Evolutionary conservation across 805 yeast genomes (phyloP).

Genomic region (Starmerella roubikii): DNA sequence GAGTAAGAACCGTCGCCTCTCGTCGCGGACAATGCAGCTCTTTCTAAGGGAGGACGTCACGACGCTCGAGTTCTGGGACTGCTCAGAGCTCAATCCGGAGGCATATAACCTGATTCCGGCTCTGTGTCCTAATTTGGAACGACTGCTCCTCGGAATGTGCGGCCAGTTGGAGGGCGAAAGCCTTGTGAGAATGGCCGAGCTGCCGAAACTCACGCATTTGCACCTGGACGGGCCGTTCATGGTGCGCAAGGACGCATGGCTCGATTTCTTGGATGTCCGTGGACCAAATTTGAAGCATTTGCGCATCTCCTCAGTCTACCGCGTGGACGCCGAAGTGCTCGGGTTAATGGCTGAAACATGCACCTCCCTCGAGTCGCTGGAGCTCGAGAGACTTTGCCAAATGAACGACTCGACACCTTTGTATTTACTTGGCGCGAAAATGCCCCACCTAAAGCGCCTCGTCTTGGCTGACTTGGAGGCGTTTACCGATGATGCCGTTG

Average conservation of each 20-base stretch:
- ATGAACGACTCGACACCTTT: conserved; percentile 43
- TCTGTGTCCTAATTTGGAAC: conserved; percentile 58
- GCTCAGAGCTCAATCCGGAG: conserved; percentile 60
- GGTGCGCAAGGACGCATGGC: conserved; percentile 67
- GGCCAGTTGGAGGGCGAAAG: conserved; percentile 79
- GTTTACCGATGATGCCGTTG: conserved; percentile 53
- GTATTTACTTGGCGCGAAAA: conserved; percentile 41
- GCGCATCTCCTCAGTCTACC: conserved; percentile 66
- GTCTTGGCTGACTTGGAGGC: conserved; percentile 65
- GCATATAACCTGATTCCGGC: conserved; percentile 60
- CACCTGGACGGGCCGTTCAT: conserved; percentile 84
- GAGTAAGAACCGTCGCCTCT: conserved; percentile 68
- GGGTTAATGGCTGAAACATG: conserved; percentile 48
- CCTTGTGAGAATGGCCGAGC: conserved; percentile 45
- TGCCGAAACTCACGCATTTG: conserved; percentile 40
- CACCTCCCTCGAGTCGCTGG: conserved; percentile 39
- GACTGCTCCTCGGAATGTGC: conserved; percentile 71
- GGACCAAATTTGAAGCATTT: conserved; percentile 45
- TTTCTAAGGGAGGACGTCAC: conserved; percentile 51
- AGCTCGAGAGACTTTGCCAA: conserved; percentile 61
- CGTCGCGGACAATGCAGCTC: conserved; percentile 55
- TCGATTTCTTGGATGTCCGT: conserved; percentile 46
- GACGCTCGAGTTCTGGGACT: conserved; percentile 74
- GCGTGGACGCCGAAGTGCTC: conserved; percentile 58
- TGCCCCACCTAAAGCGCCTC: conserved; percentile 40